phyloP scores from a whole-genome alignment of 768 basidiomycete genomes.

The Scleroderma bovista region DNA sequence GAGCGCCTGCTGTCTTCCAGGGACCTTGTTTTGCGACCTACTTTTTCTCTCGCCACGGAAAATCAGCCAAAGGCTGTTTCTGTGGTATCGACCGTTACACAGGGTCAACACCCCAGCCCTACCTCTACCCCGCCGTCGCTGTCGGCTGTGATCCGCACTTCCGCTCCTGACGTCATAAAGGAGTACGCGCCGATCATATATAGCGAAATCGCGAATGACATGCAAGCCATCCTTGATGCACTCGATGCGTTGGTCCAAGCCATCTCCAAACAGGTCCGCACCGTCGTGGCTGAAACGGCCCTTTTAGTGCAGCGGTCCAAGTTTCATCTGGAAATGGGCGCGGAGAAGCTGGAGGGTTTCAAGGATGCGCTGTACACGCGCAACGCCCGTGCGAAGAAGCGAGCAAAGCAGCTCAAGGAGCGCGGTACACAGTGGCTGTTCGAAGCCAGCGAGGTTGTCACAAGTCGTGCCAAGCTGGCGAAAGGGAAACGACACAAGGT shows the following conservation, averaged over 20 bases:
- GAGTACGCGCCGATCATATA: conserved; percentile 40
- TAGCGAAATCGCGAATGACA: conserved; percentile 43
- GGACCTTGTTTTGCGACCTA: conserved; percentile 34
- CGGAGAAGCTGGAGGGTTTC: conserved; percentile 33
- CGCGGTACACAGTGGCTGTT: conserved; percentile 42
- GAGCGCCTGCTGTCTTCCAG: conserved; percentile 27
- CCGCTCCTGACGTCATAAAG: conserved; percentile 46
- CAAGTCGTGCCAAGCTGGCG: conserved; percentile 37
- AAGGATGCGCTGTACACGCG: conserved; percentile 41
- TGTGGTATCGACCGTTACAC: conserved; percentile 16
- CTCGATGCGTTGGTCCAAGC: conserved; percentile 51
- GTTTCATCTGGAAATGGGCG: conserved; percentile 23
- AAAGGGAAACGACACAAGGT: conserved; percentile 35
- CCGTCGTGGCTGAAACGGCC: conserved; percentile 28
- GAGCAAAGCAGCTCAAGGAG: conserved; percentile 49
- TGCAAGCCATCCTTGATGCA: conserved; percentile 52
- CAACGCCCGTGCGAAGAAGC: conserved; percentile 47
- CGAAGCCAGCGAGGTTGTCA: conserved; percentile 38
- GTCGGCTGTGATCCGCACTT: conserved; percentile 32
- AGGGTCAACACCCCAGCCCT: conserved; percentile 8
- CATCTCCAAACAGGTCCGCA: conserved; percentile 41
- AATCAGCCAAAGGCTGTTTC: conserved; percentile 26
- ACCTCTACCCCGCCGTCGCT: conserved; percentile 9
- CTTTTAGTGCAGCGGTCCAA: conserved; percentile 42
- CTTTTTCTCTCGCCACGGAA: conserved; percentile 19